These are phyloP conservation scores for Aspergillus fischeri DNA, from an alignment of 2,329 filamentous ascomycete species.

Conservation along the genomic window DNA sequence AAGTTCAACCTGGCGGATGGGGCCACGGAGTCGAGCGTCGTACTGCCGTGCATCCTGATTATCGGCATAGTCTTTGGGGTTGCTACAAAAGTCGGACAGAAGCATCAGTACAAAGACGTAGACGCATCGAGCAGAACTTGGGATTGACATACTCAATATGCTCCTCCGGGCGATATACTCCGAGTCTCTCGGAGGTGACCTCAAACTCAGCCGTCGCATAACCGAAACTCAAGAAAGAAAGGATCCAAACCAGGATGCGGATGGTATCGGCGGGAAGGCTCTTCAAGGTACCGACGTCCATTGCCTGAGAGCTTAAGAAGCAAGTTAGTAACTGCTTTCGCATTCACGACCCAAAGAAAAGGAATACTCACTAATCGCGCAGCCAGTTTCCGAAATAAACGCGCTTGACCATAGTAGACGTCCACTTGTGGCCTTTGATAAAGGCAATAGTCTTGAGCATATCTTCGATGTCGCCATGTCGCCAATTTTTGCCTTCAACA, in stretches of 20 bases:
- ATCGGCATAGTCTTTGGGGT: conserved; percentile 82
- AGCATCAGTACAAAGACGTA: not conserved
- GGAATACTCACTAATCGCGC: conserved; percentile 61
- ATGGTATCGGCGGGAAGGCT: conserved; percentile 74
- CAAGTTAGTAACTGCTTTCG: not conserved
- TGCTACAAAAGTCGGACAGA: conserved; percentile 53
- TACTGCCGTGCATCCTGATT: conserved; percentile 73
- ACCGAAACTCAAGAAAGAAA: conserved; percentile 76
- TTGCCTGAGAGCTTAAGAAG: conserved; percentile 60
- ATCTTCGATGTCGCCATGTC: conserved; percentile 69
- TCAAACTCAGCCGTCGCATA: conserved; percentile 86
- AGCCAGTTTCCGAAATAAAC: conserved; percentile 87
- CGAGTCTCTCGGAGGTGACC: conserved; percentile 73
- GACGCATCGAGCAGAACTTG: not conserved
- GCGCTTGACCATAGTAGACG: conserved; percentile 69
- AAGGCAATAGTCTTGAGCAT: conserved; percentile 74
- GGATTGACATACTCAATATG: conserved; percentile 42
- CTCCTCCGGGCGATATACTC: conserved; percentile 72
- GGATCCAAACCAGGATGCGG: conserved; percentile 73
- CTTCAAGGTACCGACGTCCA: conserved; percentile 76
- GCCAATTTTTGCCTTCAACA: conserved; percentile 50
- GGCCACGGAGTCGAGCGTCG: conserved; percentile 76
- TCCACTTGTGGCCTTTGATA: conserved; percentile 80
- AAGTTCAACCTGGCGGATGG: conserved; percentile 67
- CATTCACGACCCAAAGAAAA: not conserved